Percentiles rank a stretch among this genome's conserved stretches.
Evolutionary conservation across 495 filamentous ascomycete species (phyloP).

Genomic region (Penicillium dipodomyicola): DNA sequence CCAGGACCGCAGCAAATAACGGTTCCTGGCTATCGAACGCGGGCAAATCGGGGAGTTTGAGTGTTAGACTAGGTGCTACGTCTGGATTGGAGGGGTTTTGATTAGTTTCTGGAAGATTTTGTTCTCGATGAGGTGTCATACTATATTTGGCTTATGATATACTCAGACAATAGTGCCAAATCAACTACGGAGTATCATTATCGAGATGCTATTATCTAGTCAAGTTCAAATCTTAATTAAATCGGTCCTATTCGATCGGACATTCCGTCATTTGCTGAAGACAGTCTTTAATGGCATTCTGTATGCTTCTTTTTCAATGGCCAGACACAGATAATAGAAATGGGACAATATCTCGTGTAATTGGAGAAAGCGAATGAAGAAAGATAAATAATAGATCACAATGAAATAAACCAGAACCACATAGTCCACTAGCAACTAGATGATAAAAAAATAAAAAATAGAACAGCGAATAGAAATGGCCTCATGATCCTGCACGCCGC

Average conservation of each 20-base stretch:
- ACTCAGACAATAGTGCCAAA: background rate
- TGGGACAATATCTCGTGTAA: background rate
- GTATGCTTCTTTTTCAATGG: conserved; percentile 11
- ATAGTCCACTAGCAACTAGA: background rate
- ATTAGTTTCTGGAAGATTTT: background rate
- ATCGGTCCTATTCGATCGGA: background rate
- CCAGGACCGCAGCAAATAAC: conserved; percentile 28
- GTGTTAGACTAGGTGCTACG: background rate
- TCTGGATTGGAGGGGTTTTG: background rate
- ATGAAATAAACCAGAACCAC: conserved; percentile 15
- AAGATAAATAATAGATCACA: conserved; percentile 3
- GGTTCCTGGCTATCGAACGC: conserved; percentile 20
- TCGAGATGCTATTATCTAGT: conserved; percentile 2
- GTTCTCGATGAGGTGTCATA: background rate
- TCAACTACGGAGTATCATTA: background rate
- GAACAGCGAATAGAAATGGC: conserved; percentile 9
- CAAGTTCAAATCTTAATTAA: conserved; percentile 3
- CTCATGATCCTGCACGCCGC: conserved; percentile 21
- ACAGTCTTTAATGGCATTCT: conserved; percentile 23
- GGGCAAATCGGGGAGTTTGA: conserved; percentile 28
- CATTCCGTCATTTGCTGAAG: background rate
- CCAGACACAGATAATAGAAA: conserved; percentile 10
- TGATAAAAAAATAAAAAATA: conserved; percentile 10
- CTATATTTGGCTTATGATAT: background rate
- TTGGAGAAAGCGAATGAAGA: background rate